Base-by-base conservation (phyloP, 192 early-diverging fungal genomes). In the Spinellus fusiger region DNA sequence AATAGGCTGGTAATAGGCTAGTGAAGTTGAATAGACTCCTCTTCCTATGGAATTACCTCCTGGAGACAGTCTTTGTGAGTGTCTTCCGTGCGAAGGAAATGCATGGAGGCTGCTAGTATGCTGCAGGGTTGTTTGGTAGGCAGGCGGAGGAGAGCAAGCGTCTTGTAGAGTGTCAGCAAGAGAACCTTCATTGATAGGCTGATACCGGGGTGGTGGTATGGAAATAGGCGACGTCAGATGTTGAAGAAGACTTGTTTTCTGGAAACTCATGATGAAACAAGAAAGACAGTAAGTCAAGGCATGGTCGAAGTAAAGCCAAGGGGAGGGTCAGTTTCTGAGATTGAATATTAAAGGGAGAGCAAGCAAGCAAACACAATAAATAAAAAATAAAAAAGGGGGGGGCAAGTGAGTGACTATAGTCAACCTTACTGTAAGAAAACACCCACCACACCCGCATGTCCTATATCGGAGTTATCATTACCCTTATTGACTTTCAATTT, bases 101-200 rank as follows among this genome's bases (percentile, higher is more conserved):
- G 18, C 10, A 18, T 25, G 48, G 49, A 51, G 59, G 48, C 15
- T 61, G 59, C 20, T 61, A 50, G 34, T 37, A 20, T 37, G 25
- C 37, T 51, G 49, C 31, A 48, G 46, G 16, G 58, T 23, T 49
- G 59, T 32, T 27, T 61, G 59, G 51, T 61, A 61, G 13, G 59
- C 59, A 52, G 59, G 59, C 37, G 59, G 59, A 47, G 59, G 59
- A 31, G 51, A 29, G 16, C 37, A 55, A 22, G 28, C 31, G 10
- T 61, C 59, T 4, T 35, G 37, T 50, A 61, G 25, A 9, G 47
- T 49, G 5, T 38, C 33, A 49, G 25, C 47, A 38, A 22, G 48
- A 61, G 26, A 35, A 18, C 31, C 49, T 32, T 35, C 49, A 20
- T 25, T 22, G 31, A 38, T 49, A 50, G 6, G 48, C 15, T 26